Evolutionary conservation across 2,329 filamentous ascomycete species (phyloP).

Genomic region (Diaporthe humulicola): DNA sequence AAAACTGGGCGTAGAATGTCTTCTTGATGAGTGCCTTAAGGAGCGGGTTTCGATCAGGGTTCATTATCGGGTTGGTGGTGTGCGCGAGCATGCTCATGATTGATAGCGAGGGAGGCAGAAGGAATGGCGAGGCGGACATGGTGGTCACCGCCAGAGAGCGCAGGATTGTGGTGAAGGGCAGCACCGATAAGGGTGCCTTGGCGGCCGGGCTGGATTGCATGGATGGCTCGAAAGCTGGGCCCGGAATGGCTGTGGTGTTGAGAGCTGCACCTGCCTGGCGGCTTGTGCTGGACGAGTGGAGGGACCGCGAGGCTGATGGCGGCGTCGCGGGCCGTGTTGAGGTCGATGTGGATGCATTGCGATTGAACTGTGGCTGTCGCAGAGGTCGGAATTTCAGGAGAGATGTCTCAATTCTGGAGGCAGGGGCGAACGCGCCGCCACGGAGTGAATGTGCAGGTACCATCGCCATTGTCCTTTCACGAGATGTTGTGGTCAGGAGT

Average conservation of each 20-base stretch:
- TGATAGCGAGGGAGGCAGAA: slow-evolving; percentile 78
- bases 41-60: slow-evolving; percentile 81
- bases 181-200: slow-evolving; percentile 68
- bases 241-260: slow-evolving; percentile 39
- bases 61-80: slow-evolving; percentile 74
- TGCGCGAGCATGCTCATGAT: slow-evolving; percentile 79
- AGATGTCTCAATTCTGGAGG: slow-evolving; percentile 27
- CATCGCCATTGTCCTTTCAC: slow-evolving; percentile 19
- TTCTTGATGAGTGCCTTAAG: slow-evolving; percentile 79
- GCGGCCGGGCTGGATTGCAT: slow-evolving; percentile 38
- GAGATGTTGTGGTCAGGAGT: slow-evolving; percentile 14
- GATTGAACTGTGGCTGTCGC: slow-evolving; percentile 39
- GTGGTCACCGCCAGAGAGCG: slow-evolving; percentile 78
- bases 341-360: slow-evolving; percentile 33
- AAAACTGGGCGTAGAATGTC: slow-evolving; percentile 93
- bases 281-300: slow-evolving; percentile 44
- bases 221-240: slow-evolving; percentile 36
- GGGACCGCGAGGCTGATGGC: slow-evolving; percentile 42
- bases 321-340: slow-evolving; percentile 17
- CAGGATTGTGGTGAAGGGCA: slow-evolving; percentile 76
- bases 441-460: slow-evolving; percentile 25
- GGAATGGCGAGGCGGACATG: slow-evolving; percentile 77
- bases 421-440: slow-evolving; percentile 26
- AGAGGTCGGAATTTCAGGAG: slow-evolving; percentile 37
- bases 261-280: slow-evolving; percentile 31